A percentile compares a stretch with the other conserved stretches of the same genome.
phyloP scores from a whole-genome alignment of 148 eudicot genomes.

The Cornus kousa region DNA sequence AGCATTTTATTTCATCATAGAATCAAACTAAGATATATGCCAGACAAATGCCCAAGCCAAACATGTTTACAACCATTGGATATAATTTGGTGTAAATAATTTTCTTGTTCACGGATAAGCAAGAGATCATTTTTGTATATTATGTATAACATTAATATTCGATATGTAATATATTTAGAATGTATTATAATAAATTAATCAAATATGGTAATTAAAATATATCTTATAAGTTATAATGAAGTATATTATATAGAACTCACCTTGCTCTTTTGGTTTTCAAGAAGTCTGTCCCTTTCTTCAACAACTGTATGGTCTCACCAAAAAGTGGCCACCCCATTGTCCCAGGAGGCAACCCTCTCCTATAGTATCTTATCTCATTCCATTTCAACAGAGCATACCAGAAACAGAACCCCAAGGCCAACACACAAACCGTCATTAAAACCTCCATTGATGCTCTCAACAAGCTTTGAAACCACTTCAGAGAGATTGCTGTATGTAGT shows the following conservation, averaged over 20 bases:
- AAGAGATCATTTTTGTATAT: no score
- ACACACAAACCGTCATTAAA: constrained; percentile 3
- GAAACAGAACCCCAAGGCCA: constrained; percentile 9
- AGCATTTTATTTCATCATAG: no score
- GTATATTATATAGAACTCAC: constrained; percentile 23
- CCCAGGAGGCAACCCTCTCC: constrained; percentile 73
- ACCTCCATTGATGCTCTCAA: constrained; percentile 13
- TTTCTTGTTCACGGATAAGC: no score
- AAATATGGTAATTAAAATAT: no score
- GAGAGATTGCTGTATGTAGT: background rate
- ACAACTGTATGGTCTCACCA: constrained; percentile 70
- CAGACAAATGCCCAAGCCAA: no score
- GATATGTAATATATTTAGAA: no score
- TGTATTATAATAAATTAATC: no score
- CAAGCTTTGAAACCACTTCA: background rate
- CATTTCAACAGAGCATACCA: constrained; percentile 47
- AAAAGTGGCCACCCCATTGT: constrained; percentile 89
- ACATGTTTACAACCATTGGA: no score
- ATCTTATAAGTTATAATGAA: no score
- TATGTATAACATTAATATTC: no score
- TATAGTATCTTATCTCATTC: constrained; percentile 53
- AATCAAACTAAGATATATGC: no score
- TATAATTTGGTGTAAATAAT: no score
- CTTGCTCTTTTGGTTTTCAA: constrained; percentile 63
- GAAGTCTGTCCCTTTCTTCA: constrained; percentile 67